Base-by-base conservation (phyloP, 75 land plant genomes). In the Pinus tabuliformis region DNA sequence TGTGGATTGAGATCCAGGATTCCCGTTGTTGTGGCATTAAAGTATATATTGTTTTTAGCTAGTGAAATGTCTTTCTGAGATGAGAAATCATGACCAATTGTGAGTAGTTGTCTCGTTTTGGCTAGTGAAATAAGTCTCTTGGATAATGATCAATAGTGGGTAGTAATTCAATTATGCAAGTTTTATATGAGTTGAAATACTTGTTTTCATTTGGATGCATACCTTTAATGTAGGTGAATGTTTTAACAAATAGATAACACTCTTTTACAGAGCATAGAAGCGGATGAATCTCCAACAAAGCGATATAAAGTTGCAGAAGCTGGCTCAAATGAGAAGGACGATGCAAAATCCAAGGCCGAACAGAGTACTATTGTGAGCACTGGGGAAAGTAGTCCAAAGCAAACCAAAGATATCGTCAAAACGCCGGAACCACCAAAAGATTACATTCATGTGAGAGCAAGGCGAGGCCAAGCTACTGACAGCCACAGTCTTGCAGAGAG, bases 401-500 rank as follows among this genome's bases (percentile, higher is more conserved):
- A 85, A 26, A 74, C 64, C 52, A 86, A 86, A 65, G 89, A 81
- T 13, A 85, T 42, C 70, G 18, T 84, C 8, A 94, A 93, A 82
- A 81, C 83, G 2, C 82, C 86, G 0, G 96, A 94, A 78, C 88
- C 88, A 33, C 88, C 83, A 68, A 76, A 86, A 83, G 98, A 93
- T 72, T 95, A 93, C 72, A 95, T 95, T 56, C 98, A 95, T 84
- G 98, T 95, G 68, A 83, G 96, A 59, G 98, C 98, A 36, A 73
- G 98, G 76, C 78, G 98, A 78, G 98, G 96, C 57, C 98, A 95
- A 84, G 98, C 98, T 11, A 95, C 98, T 4, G 96, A 95, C 75
- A 91, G 96, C 65, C 98, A 95, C 74, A 95, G 98, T 80, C 89
- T 95, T 49, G 98, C 98, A 22, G 98, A 95, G 74, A 91, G 98